These are phyloP conservation scores for Piromyces sp. DNA, from an alignment of 192 early-diverging fungal species.

Conservation along the genomic window DNA sequence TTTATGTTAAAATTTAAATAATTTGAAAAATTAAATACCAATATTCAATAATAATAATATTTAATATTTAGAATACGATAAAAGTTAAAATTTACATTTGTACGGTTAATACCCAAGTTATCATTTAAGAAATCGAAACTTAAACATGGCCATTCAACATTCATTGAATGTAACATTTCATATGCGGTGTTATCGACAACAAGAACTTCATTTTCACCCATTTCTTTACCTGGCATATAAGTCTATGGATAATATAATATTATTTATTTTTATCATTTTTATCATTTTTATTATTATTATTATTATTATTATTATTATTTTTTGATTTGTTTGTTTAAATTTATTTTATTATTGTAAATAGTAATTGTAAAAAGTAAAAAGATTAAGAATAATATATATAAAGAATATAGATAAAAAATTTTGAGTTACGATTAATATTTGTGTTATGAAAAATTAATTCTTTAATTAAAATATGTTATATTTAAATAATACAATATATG, in stretches of 20 bases:
- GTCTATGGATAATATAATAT: not conserved
- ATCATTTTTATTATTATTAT: conserved; percentile 44
- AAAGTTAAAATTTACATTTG: conserved; percentile 20
- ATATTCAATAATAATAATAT: no score
- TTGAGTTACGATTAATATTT: no score
- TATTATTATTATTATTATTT: conserved; percentile 32
- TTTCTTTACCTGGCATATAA: conserved; percentile 55
- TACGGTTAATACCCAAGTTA: conserved; percentile 58
- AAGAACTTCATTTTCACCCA: conserved; percentile 73
- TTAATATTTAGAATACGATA: no score
- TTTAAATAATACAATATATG: no score
- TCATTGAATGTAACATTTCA: conserved; percentile 88
- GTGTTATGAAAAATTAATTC: no score
- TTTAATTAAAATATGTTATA: no score
- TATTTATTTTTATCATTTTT: not conserved
- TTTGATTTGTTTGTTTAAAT: conserved; percentile 22
- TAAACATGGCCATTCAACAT: conserved; percentile 88
- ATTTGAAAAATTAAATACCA: no score
- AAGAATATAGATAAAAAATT: no score
- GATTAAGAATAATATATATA: no score
- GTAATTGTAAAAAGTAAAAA: no score
- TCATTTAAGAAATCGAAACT: conserved; percentile 89
- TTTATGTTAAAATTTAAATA: no score
- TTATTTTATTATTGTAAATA: no score
- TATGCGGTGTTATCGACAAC: conserved; percentile 89